Evolutionary conservation across 2,329 filamentous ascomycete genomes (phyloP), one percentile per base, ranked within the genome.

Genomic region (Pseudogymnoascus sp.): DNA sequence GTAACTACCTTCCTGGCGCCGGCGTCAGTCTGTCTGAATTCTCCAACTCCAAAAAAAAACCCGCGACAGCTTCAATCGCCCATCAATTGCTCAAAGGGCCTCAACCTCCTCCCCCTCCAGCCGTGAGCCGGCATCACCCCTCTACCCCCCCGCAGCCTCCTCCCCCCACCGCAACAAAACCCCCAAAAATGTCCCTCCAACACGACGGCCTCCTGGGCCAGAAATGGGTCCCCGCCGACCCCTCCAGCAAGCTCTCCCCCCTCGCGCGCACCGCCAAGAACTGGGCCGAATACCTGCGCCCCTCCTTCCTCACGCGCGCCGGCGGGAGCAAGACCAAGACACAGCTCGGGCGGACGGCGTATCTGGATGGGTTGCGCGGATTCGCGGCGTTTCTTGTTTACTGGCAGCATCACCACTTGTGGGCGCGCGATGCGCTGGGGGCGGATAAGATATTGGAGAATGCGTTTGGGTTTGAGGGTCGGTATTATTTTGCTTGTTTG

Each of bases 331-430:
- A 45, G 51, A 29, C 51, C 23, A 37, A 39, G 51, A 60, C 37
- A 45, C 62, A 42, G 23, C 42, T 63, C 10, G 29, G 66, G 64
- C 71, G 74, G 51, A 80, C 78, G 0, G 76, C 78, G 2, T 81
- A 80, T 67, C 75, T 81, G 51, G 79, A 81, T 69, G 79, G 80
- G 26, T 70, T 81, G 59, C 78, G 79, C 18, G 80, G 80, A 21
- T 71, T 81, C 31, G 79, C 80, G n/a, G 77, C 78, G 6, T 72
- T 81, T 60, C 68, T 81, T 39, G 79, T 81, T 64, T 80, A 79
- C 67, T 69, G 79, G 71, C 79, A 77, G 66, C 79, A 81, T 69
- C 34, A 60, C 18, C 62, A 51, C 71, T 71, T 77, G 78, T 70
- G 66, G 75, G 64, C 77, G 79, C 69, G 62, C 71, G 71, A 70